Evolutionary conservation across 306 rosid species (phyloP), one percentile per base, ranked within the genome.

Genomic region (Trichosanthes cucumerina): DNA sequence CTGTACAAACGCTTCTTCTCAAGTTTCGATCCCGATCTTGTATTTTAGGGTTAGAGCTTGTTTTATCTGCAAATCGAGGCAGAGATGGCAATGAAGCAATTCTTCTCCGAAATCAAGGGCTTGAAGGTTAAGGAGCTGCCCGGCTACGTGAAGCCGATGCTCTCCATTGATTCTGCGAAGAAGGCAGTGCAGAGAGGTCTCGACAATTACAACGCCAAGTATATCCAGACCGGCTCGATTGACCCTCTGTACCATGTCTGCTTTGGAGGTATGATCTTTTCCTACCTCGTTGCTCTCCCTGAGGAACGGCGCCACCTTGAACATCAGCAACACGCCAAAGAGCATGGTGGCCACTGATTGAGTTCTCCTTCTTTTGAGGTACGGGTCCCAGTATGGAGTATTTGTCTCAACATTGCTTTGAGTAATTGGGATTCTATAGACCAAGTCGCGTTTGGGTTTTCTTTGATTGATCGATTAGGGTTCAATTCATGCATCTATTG

Each of bases 241-340:
- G 91, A 87, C 0, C 91, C 91, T 2, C 77, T 91, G 33, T 76
- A 16, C 75, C 98, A 93, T 77, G 86, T 93, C 63, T 87, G 91
- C 89, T 88, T 75, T 16, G 96, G 97, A 0, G 98, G 98, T 8
- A 88, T 91, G 93, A 56, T 84, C 77, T 87, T 93, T 59, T 91
- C 96, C 39, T 93, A 90, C 84, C 87, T 91, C 60, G 82, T 93
- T 54, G 90, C 86, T 7, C 97, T 93, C 58, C 96, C 96, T 2
- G 85, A 89, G 56, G 96, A 93, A 83, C 93, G 91, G 33, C 96
- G 98, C 77, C 97, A 93, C 69, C 92, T 88, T 63, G 90, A 73
- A 79, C 98, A 91, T 81, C 84, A 59, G 82, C 72, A 85, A 47
- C 91, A 88, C 82, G 93, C 93, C 59, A 85, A 85, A 80, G 91